phyloP scores from a whole-genome alignment of 441 rosid species.

The Brassica balearica region DNA sequence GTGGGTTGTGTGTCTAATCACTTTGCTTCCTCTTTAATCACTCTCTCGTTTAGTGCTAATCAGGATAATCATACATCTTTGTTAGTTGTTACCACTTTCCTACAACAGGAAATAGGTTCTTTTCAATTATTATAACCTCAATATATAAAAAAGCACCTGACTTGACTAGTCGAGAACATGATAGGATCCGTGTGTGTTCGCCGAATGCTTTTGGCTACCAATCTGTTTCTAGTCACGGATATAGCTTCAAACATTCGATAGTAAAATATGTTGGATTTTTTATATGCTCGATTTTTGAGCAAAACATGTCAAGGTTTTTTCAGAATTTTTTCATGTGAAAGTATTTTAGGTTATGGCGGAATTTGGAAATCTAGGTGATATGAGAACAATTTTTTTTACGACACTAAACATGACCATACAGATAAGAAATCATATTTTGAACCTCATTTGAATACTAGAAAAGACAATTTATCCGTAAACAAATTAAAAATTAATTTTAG shows the following conservation, averaged over 20 bases:
- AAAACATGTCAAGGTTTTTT: neutral
- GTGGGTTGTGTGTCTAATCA: conserved; percentile 42
- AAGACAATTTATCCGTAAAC: too few species aligned
- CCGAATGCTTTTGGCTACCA: neutral
- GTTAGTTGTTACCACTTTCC: conserved; percentile 1
- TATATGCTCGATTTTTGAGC: neutral
- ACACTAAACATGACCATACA: too few species aligned
- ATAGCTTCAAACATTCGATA: neutral
- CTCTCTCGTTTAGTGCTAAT: conserved; percentile 15
- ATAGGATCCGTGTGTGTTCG: neutral
- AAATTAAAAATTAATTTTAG: too few species aligned
- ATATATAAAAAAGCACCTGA: neutral
- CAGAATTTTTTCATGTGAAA: neutral
- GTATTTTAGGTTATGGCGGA: neutral
- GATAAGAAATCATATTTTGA: too few species aligned
- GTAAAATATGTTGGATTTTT: neutral
- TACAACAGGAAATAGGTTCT: neutral
- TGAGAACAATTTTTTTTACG: too few species aligned
- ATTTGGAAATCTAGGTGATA: too few species aligned
- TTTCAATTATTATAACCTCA: neutral
- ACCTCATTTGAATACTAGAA: too few species aligned
- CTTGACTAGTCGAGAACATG: neutral
- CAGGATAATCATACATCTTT: conserved; percentile 2
- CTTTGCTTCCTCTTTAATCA: conserved; percentile 44
- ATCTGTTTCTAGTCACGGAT: neutral